A percentile compares a stretch with the other conserved stretches of the same genome.
Conservation (phyloP, 2,329 filamentous ascomycete species). For the Paraconiothyrium sp. region DNA sequence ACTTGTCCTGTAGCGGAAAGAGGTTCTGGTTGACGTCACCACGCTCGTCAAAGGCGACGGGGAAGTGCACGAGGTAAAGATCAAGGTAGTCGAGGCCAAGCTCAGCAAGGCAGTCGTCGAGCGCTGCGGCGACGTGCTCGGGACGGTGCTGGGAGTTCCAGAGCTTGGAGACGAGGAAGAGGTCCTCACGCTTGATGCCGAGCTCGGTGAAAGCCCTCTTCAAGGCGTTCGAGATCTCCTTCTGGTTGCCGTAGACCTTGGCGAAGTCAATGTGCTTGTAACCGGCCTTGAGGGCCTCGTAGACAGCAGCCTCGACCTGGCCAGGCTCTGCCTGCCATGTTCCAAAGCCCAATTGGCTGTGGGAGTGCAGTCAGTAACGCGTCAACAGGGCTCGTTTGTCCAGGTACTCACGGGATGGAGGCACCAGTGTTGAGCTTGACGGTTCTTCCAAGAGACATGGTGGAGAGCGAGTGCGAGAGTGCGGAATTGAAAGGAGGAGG, state of each 20-base stretch:
- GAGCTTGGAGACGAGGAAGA: constrained; percentile 74
- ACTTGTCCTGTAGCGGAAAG: constrained; percentile 30
- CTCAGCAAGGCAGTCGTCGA: constrained; percentile 78
- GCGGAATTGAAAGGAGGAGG: background rate
- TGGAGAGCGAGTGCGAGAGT: background rate
- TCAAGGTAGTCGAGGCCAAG: constrained; percentile 88
- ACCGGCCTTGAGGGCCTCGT: constrained; percentile 43
- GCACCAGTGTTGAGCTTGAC: constrained; percentile 72
- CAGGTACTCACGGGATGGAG: constrained; percentile 76
- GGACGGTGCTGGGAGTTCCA: constrained; percentile 88
- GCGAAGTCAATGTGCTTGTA: constrained; percentile 44
- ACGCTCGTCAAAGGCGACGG: constrained; percentile 63
- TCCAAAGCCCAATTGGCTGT: constrained; percentile 61
- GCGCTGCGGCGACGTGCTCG: constrained; percentile 71
- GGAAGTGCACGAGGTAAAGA: constrained; percentile 81
- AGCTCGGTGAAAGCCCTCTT: constrained; percentile 56
- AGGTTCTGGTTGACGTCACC: constrained; percentile 45
- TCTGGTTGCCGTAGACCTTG: constrained; percentile 45
- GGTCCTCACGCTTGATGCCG: constrained; percentile 50
- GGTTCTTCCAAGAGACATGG: constrained; percentile 46
- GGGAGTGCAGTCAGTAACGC: constrained; percentile 67
- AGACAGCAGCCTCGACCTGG: constrained; percentile 54
- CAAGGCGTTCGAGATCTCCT: constrained; percentile 38
- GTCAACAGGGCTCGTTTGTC: constrained; percentile 68
- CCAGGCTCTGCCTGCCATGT: constrained; percentile 45